Conservation (phyloP, 129 eudicot genomes). For the Kitagawia praeruptora region DNA sequence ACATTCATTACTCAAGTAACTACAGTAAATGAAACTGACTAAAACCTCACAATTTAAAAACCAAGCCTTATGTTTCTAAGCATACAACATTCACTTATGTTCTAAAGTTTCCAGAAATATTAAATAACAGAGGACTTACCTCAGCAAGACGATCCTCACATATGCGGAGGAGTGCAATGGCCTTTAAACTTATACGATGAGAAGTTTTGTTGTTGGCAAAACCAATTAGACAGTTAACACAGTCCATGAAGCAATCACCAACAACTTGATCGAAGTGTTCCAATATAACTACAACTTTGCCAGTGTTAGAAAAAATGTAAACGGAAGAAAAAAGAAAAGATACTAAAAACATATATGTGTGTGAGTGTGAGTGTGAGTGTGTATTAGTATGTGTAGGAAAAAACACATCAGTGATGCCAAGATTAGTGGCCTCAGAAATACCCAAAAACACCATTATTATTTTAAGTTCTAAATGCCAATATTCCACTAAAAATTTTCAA, state of each 20-base stretch:
- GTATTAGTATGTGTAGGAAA: background rate
- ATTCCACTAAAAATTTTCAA: background rate
- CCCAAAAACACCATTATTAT: too few relatives aligned
- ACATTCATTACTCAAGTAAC: background rate
- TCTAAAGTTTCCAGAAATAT: background rate
- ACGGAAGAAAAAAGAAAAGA: slow-evolving; percentile 5
- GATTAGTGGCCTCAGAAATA: too few relatives aligned
- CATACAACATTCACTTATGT: background rate
- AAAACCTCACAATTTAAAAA: background rate
- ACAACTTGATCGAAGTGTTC: slow-evolving; percentile 99
- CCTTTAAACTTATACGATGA: slow-evolving; percentile 93
- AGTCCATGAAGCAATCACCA: slow-evolving; percentile 98
- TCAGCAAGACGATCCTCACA: slow-evolving; percentile 99
- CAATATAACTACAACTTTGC: slow-evolving; percentile 63
- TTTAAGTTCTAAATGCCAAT: background rate
- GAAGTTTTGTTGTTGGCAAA: slow-evolving; percentile 96
- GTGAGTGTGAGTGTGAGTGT: too few relatives aligned
- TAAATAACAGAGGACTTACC: slow-evolving; percentile 38
- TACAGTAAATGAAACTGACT: background rate
- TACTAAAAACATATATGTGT: background rate
- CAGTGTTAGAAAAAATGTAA: slow-evolving; percentile 20
- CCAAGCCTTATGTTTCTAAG: background rate
- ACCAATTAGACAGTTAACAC: slow-evolving; percentile 96
- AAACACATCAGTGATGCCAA: background rate
- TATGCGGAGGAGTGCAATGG: slow-evolving; percentile 95